Conservation (phyloP, 805 yeast species). For the Teunomyces tritomae region DNA sequence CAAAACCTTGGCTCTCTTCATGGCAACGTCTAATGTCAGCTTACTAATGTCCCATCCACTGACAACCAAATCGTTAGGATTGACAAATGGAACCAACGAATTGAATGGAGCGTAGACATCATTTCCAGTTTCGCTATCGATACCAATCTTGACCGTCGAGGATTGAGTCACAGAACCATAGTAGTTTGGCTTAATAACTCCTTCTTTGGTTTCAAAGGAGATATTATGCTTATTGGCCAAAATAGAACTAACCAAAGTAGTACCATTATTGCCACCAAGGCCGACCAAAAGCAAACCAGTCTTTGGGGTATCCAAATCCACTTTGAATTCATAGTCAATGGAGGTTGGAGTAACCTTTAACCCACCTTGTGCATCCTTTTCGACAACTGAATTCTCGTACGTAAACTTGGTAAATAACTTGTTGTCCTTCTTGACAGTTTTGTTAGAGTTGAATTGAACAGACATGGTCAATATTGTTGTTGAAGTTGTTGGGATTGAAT, state of each 20-base stretch:
- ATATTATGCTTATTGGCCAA: conserved; percentile 81
- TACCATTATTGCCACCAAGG: conserved; percentile 94
- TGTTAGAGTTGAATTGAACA: conserved; percentile 56
- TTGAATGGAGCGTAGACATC: conserved; percentile 94
- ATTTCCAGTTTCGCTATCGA: conserved; percentile 68
- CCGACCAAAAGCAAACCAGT: conserved; percentile 91
- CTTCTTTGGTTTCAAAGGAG: conserved; percentile 78
- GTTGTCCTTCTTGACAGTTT: conserved; percentile 47
- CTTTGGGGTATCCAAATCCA: conserved; percentile 77
- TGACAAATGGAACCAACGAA: conserved; percentile 80
- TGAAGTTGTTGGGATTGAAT: background rate
- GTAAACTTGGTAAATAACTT: conserved; percentile 60
- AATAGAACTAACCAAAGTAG: conserved; percentile 82
- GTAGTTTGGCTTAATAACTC: conserved; percentile 72
- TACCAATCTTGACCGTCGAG: conserved; percentile 85
- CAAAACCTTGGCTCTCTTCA: conserved; percentile 82
- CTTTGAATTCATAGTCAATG: conserved; percentile 79
- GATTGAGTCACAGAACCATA: conserved; percentile 94
- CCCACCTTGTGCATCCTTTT: conserved; percentile 51
- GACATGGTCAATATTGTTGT: conserved; percentile 17
- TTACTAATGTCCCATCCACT: conserved; percentile 94
- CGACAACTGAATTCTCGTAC: conserved; percentile 75
- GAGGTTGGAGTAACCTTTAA: conserved; percentile 67
- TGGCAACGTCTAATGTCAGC: conserved; percentile 68
- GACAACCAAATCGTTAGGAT: conserved; percentile 85